Evolutionary conservation across 108 stramenopile species (phyloP).

Genomic region (Mediolabrus comicus): DNA sequence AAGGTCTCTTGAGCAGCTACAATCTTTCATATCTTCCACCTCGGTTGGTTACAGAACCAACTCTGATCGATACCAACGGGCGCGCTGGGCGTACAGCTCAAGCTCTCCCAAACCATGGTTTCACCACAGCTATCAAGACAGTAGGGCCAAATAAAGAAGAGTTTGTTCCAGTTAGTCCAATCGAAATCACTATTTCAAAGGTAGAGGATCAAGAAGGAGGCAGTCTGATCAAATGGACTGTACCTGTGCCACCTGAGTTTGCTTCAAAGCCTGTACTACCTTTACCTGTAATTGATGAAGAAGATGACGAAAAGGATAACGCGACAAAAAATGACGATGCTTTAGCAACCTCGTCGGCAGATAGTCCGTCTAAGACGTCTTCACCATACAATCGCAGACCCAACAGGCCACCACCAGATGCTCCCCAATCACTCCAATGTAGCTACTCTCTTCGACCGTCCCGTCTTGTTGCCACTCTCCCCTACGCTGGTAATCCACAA

Average conservation of each 20-base stretch:
- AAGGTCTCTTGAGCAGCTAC: conserved; percentile 47
- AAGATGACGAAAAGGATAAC: conserved; percentile 19
- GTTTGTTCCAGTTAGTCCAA: conserved; percentile 67
- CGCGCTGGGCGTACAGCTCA: conserved; percentile 57
- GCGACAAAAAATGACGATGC: conserved; percentile 16
- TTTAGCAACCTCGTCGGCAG: background rate
- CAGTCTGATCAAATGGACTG: conserved; percentile 53
- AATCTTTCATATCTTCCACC: conserved; percentile 64
- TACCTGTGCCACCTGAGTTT: conserved; percentile 66
- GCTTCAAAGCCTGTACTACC: conserved; percentile 51
- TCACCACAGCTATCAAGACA: conserved; percentile 76
- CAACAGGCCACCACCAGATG: conserved; percentile 14
- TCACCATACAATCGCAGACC: conserved; percentile 14
- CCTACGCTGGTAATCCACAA: conserved; percentile 75
- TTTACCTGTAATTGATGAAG: conserved; percentile 48
- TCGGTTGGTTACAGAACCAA: conserved; percentile 55
- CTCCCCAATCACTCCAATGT: conserved; percentile 25
- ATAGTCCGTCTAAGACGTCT: background rate
- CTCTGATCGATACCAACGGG: conserved; percentile 60
- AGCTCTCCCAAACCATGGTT: conserved; percentile 76
- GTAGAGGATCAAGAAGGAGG: conserved; percentile 12
- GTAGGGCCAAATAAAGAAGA: conserved; percentile 68
- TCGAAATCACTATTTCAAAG: conserved; percentile 64
- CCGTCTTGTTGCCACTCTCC: conserved; percentile 70
- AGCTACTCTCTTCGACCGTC: conserved; percentile 35